Percentiles rank a stretch among this genome's conserved stretches.
phyloP scores from a whole-genome alignment of 1,284 basidiomycete species.

The Leccinum laetum region DNA sequence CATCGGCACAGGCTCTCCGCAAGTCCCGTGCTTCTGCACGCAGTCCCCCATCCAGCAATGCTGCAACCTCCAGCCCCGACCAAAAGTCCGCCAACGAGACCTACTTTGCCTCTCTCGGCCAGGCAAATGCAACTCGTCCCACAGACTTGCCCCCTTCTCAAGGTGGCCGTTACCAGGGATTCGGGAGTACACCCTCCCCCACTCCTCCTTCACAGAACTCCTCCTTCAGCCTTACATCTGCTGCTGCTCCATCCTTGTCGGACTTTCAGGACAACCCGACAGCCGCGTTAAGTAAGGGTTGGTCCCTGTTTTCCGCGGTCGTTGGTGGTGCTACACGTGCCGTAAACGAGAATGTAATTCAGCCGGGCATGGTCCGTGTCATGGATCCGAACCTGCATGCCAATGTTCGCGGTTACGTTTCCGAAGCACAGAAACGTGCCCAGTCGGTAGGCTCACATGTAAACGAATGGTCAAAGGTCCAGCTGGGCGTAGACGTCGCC shows the following conservation, averaged over 20 bases:
- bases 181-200: constrained; percentile 72
- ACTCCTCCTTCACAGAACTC: constrained; percentile 32
- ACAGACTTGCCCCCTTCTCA: constrained; percentile 79
- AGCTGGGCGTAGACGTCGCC: constrained; percentile 80
- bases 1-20: constrained; percentile 71
- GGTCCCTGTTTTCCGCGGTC: constrained; percentile 79
- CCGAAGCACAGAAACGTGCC: constrained; percentile 65
- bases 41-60: constrained; percentile 33
- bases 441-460: constrained; percentile 56
- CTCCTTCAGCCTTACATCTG: constrained; percentile 65
- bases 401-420: constrained; percentile 67
- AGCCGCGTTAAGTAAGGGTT: constrained; percentile 79
- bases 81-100: constrained; percentile 76
- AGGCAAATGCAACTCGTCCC: constrained; percentile 68
- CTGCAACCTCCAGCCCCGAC: constrained; percentile 38
- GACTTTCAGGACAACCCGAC: constrained; percentile 83
- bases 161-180: constrained; percentile 84
- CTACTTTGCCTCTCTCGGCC: constrained; percentile 75
- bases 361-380: constrained; percentile 77
- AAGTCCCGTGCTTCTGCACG: constrained; percentile 72
- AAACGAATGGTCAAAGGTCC: constrained; percentile 71
- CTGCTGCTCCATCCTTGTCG: constrained; percentile 63
- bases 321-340: constrained; percentile 70
- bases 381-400: constrained; percentile 77
- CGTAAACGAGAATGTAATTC: constrained; percentile 80